Evolutionary conservation across 1,284 basidiomycete genomes (phyloP).

Genomic region (Cryptococcus sp.): DNA sequence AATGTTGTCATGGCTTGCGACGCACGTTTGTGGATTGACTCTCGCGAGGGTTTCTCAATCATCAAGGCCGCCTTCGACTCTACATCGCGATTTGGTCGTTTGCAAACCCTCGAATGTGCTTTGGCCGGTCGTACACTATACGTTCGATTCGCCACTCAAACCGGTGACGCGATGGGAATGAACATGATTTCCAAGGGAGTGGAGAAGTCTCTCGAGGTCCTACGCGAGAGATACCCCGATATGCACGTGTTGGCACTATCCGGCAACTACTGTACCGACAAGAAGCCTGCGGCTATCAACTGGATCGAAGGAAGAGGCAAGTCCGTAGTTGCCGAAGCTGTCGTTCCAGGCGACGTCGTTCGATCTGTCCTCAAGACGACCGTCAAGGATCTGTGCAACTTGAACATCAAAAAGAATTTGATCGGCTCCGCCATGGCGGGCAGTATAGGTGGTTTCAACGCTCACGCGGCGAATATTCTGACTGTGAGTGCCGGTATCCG

Average conservation of each 20-base stretch:
- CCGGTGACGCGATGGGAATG: slow-evolving; percentile 99
- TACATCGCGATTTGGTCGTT: slow-evolving; percentile 84
- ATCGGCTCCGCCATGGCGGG: slow-evolving; percentile 98
- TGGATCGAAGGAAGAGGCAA: slow-evolving; percentile 99
- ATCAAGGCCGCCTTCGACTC: slow-evolving; percentile 89
- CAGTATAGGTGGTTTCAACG: slow-evolving; percentile 95
- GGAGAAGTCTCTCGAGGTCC: slow-evolving; percentile 84
- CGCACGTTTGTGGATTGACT: slow-evolving; percentile 87
- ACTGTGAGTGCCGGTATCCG: slow-evolving; percentile 57
- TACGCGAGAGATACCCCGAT: slow-evolving; percentile 81
- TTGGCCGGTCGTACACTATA: slow-evolving; percentile 90
- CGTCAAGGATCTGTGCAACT: slow-evolving; percentile 82
- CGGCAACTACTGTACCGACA: slow-evolving; percentile 99
- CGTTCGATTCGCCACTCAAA: slow-evolving; percentile 92
- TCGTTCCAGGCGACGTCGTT: slow-evolving; percentile 86
- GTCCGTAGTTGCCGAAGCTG: slow-evolving; percentile 93
- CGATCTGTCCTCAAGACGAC: slow-evolving; percentile 93
- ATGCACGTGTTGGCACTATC: slow-evolving; percentile 93
- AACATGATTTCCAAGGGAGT: slow-evolving; percentile 99
- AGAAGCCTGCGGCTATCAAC: slow-evolving; percentile 99
- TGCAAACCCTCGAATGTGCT: slow-evolving; percentile 79
- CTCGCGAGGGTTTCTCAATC: slow-evolving; percentile 71
- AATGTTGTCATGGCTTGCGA: slow-evolving; percentile 73
- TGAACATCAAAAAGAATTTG: slow-evolving; percentile 98
- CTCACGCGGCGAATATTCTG: slow-evolving; percentile 96